A percentile compares a stretch with the other conserved stretches of the same genome.
These are phyloP conservation scores for Cyclotella sp. DNA, from an alignment of 108 stramenopile species.

Conservation along the genomic window DNA sequence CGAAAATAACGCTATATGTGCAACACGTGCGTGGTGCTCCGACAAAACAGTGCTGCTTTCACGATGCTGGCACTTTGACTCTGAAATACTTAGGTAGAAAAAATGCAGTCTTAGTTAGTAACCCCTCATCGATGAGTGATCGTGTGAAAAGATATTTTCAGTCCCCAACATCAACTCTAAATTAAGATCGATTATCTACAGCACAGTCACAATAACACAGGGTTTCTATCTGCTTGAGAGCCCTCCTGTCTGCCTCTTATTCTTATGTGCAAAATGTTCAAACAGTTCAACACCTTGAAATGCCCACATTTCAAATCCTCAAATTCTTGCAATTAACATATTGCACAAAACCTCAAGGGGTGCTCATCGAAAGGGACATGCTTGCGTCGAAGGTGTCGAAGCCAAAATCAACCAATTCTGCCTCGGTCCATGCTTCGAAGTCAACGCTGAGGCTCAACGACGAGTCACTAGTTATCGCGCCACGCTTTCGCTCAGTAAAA, in stretches of 20 bases:
- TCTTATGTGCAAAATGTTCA: slow-evolving; percentile 12
- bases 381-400: background rate
- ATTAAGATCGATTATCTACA: background rate
- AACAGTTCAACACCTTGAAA: background rate
- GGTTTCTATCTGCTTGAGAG: background rate
- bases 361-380: slow-evolving; percentile 8
- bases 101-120: no score
- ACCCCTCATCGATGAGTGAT: no score
- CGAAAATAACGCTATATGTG: no score
- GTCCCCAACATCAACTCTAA: no score
- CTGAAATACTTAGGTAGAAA: no score
- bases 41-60: no score
- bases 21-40: no score
- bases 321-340: no score
- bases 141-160: no score
- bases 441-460: background rate
- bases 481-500: no score
- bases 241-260: background rate
- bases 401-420: background rate
- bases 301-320: background rate
- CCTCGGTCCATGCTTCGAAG: slow-evolving; percentile 5
- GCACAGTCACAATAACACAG: background rate
- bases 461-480: background rate
- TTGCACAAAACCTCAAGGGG: background rate
- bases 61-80: no score